These are phyloP conservation scores for Trichosporon sp. DNA, from an alignment of 1,284 basidiomycete genomes.

Conservation along the genomic window DNA sequence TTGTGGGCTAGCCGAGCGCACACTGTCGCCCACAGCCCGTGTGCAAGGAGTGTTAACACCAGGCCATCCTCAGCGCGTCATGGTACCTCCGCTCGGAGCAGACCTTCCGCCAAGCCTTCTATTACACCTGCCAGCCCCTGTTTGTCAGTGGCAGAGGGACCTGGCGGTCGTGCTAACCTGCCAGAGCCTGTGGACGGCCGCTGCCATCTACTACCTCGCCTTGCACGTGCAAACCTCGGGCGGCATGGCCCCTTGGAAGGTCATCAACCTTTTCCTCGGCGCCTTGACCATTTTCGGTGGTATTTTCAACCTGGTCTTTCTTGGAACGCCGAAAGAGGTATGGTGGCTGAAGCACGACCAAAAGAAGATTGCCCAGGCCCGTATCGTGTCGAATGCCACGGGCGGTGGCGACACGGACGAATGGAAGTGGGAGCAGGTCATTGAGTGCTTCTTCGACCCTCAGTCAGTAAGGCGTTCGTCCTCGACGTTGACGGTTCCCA, in stretches of 20 bases:
- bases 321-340: constrained; percentile 28
- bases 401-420: constrained; percentile 21
- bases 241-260: constrained; percentile 25
- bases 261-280: constrained; percentile 34
- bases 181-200: constrained; percentile 8
- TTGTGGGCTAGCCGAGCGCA: too few species aligned
- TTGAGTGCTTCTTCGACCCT: constrained; percentile 30
- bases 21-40: too few species aligned
- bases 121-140: constrained; percentile 24
- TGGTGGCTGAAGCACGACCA: constrained; percentile 24
- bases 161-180: background rate
- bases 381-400: constrained; percentile 22
- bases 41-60: background rate
- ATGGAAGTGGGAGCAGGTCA: constrained; percentile 29
- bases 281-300: constrained; percentile 20
- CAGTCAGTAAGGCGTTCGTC: constrained; percentile 11
- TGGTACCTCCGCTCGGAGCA: constrained; percentile 33
- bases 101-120: constrained; percentile 24
- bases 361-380: constrained; percentile 21
- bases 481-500: background rate
- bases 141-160: constrained; percentile 9
- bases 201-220: constrained; percentile 26
- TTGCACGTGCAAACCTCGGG: constrained; percentile 13
- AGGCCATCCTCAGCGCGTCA: constrained; percentile 27
- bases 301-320: constrained; percentile 21